These are phyloP conservation scores for Trifolium subterraneum DNA, from an alignment of 306 rosid genomes.

Conservation along the genomic window DNA sequence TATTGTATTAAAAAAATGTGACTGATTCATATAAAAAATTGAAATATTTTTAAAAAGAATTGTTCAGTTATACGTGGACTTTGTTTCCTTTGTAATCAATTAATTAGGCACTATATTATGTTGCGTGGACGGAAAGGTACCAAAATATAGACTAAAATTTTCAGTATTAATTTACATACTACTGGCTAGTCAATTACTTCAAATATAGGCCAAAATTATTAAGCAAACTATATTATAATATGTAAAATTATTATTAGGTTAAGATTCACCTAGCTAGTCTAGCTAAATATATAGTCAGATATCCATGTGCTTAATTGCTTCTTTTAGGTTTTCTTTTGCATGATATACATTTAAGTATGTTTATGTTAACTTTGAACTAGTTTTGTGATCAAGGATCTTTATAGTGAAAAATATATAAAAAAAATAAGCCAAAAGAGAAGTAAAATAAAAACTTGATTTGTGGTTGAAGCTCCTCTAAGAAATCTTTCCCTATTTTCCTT, in stretches of 20 bases:
- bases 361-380: neutral
- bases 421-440: neutral
- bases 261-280: neutral
- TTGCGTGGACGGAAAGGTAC: neutral
- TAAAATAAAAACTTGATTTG: neutral
- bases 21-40: neutral
- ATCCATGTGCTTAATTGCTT: constrained; percentile 21
- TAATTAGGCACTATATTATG: constrained; percentile 4
- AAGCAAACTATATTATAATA: neutral
- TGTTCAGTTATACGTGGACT: neutral
- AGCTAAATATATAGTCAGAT: neutral
- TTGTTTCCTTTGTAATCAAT: constrained; percentile 4
- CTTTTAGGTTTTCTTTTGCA: constrained; percentile 6
- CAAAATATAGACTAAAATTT: neutral
- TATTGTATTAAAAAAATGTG: neutral
- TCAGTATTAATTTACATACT: neutral
- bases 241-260: too few relatives aligned
- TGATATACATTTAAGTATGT: neutral
- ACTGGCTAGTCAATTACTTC: constrained; percentile 36
- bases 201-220: constrained; percentile 5
- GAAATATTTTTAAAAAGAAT: neutral
- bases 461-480: neutral
- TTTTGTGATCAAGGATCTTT: neutral
- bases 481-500: neutral
- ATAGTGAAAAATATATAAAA: neutral